These are phyloP conservation scores for Wickerhamomyces tratensis DNA, from an alignment of 805 yeast species.

Conservation along the genomic window DNA sequence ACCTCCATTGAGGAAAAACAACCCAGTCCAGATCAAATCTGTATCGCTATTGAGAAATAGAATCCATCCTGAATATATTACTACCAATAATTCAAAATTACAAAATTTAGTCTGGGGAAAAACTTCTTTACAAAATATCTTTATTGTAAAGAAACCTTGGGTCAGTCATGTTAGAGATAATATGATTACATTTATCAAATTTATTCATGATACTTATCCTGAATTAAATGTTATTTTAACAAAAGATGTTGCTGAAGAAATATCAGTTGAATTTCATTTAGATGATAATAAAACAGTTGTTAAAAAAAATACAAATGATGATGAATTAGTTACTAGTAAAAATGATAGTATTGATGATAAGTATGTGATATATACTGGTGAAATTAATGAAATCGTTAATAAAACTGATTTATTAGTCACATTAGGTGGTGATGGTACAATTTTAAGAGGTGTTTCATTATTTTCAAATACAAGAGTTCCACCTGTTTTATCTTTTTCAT, in stretches of 20 bases:
- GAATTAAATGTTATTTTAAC: slow-evolving; percentile 70
- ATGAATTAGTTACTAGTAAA: too few relatives aligned
- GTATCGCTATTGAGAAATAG: slow-evolving; percentile 20
- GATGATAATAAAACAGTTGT: slow-evolving; percentile 1
- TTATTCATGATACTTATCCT: slow-evolving; percentile 54
- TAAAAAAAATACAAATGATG: too few relatives aligned
- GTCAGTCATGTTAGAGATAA: slow-evolving; percentile 54
- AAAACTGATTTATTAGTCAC: slow-evolving; percentile 79
- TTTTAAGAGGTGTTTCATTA: slow-evolving; percentile 70
- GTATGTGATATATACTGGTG: slow-evolving; percentile 48
- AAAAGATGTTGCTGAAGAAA: slow-evolving; percentile 64
- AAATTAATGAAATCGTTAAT: slow-evolving; percentile 40
- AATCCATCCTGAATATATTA: slow-evolving; percentile 40
- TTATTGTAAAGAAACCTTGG: slow-evolving; percentile 82
- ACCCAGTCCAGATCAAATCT: slow-evolving; percentile 22
- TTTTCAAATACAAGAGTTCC: slow-evolving; percentile 71
- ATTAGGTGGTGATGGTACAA: slow-evolving; percentile 96
- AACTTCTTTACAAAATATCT: slow-evolving; percentile 62
- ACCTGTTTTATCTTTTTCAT: slow-evolving; percentile 78
- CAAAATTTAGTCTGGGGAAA: slow-evolving; percentile 56
- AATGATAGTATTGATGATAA: too few relatives aligned
- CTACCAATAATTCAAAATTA: slow-evolving; percentile 49
- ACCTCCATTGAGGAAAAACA: slow-evolving; percentile 16
- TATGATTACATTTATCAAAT: slow-evolving; percentile 53
- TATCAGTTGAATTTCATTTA: slow-evolving; percentile 21